Base-by-base conservation (phyloP, 2,329 filamentous ascomycete genomes). In the Monilinia polystroma region DNA sequence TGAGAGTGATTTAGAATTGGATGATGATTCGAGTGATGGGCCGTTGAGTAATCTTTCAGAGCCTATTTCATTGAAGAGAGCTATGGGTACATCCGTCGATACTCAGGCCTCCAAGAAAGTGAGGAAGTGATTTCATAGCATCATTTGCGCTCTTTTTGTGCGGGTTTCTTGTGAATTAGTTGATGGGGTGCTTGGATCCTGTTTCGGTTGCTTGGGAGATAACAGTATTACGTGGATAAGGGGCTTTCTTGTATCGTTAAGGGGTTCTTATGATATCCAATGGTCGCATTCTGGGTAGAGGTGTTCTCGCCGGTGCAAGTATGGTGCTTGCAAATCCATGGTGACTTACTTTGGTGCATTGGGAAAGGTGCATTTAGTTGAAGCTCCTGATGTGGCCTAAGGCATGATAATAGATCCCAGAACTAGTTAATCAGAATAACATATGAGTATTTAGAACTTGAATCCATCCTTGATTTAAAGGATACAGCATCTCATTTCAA, bases 21-120 rank as follows among this genome's bases (percentile, higher is more conserved):
- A 47, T 35, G 45, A 60, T 60, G 45, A 60, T 51, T 60, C 58
- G 4, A 60, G 58, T 26, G 45, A 60, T 23, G 29, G 14, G 0
- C 23, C 49, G 2, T 38, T 6, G 38, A 57, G 63, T 51, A 16
- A 20, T 51, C 11, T 18, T 35, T 57, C 38, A 5, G 43, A 35
- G 20, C 8, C 52, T 32, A 56, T 18, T 20, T 63, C 49, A 6
- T n/a, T 12, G 23, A 43, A 63, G 26, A 52, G 60, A 20, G 35
- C 18, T 16, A n/a, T n/a, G 16, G 35, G 38, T 20, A 20, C n/a
- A 10, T 29, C n/a, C 5, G 16, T 4, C 2, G 1, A 12, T 6
- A 43, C 12, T n/a, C 32, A n/a, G 2, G 14, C 23, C 20, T 63
- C 11, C 8, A 63, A 63, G 18, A 63, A 41, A 43, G 23, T 14